These are phyloP conservation scores for Helichrysum umbraculigerum DNA, from an alignment of 129 eudicot species.

Conservation along the genomic window DNA sequence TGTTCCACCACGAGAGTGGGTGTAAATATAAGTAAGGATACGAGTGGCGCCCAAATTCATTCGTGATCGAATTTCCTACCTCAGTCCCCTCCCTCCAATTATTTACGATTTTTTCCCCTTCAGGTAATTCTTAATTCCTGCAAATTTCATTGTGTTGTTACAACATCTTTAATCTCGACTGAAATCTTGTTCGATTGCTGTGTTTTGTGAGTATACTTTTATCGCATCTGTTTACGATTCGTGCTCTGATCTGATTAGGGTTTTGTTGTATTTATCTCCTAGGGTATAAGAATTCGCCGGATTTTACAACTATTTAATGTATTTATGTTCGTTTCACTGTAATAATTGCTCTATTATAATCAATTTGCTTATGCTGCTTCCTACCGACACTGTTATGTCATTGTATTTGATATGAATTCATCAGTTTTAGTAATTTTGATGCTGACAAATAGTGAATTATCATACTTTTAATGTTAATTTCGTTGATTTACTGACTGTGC, in stretches of 20 bases:
- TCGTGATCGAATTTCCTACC: background rate
- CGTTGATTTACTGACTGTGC: background rate
- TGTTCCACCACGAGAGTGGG: slow-evolving; percentile 16
- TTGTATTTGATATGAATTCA: background rate
- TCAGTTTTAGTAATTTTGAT: background rate
- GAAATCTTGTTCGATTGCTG: slow-evolving; percentile 7
- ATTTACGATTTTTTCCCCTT: background rate
- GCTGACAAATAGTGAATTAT: background rate
- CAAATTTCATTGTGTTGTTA: background rate
- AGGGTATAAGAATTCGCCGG: background rate
- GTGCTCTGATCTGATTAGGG: slow-evolving; percentile 18
- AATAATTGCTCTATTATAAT: too few relatives aligned
- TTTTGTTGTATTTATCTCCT: background rate
- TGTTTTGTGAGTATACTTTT: background rate
- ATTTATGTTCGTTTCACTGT: background rate
- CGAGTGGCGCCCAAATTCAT: slow-evolving; percentile 9
- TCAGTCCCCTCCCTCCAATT: background rate
- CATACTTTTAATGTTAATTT: background rate
- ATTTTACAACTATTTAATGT: background rate
- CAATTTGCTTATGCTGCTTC: background rate
- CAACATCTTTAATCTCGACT: background rate
- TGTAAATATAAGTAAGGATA: background rate
- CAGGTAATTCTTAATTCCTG: slow-evolving; percentile 16
- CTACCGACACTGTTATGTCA: background rate
- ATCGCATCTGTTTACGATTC: background rate